Evolutionary conservation across 192 early-diverging fungal genomes (phyloP), one percentile per base, ranked within the genome.

Genomic region (Rhizophlyctis rosea): DNA sequence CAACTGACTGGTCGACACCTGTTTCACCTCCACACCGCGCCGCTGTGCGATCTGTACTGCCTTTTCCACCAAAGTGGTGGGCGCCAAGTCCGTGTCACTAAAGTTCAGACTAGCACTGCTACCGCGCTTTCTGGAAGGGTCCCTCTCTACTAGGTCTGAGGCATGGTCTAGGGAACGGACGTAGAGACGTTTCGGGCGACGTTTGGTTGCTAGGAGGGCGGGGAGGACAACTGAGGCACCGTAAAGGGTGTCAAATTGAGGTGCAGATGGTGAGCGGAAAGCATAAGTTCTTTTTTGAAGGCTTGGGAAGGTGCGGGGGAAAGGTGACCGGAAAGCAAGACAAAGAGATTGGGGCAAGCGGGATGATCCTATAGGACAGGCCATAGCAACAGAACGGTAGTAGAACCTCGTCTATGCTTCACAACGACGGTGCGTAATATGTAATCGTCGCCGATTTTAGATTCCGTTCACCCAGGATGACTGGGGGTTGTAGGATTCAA

Each of bases 181-280:
- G 34, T 62, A 72, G 14, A 73, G 61, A 1, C 27, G 34, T 44
- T 60, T 49, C 16, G 68, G 32, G 2, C 49, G 27, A 24, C 72
- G 47, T 1, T 53, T 61, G 3, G 53, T 35, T 28, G 62, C 24
- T 29, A 54, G 24, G 27, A 74, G 52, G 4, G 72, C 72, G 1
- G 72, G 57, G 11, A 74, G 57, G 2, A 74, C 72, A 30, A 54
- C 30, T 13, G 72, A 50, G n/a, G 67, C 62, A n/a, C 72, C 72
- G 49, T 67, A 69, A 0, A 69, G 59, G 36, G 59, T 30, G 13
- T 74, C 73, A 7, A 18, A 13, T 11, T 7, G 39, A 7, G 39
- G 39, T 13, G 39, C 39, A 44, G 39, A 18, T 44, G 39, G 39
- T 44, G 39, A 44, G 39, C 39, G 39, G 39, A 18, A 18, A 44